phyloP scores from a whole-genome alignment of 208 protist genomes.

The Trypanosoma caninum region DNA sequence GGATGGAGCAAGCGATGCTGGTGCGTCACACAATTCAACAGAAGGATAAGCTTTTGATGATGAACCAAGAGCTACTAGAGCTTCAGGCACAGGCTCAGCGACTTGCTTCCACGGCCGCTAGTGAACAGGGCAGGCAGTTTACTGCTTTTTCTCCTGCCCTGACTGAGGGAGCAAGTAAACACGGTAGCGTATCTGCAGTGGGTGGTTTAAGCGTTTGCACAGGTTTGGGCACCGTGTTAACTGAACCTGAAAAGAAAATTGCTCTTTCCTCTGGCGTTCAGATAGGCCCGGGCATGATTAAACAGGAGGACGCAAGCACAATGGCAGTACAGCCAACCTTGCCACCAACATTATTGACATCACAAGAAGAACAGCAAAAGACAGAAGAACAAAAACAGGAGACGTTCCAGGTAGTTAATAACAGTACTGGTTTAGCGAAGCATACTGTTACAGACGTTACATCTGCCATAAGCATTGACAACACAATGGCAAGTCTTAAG shows the following conservation, averaged over 20 bases:
- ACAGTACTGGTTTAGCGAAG: background rate
- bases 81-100: conserved; percentile 48
- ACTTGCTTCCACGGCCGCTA: background rate
- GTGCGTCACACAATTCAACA: conserved; percentile 64
- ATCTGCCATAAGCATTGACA: conserved; percentile 37
- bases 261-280: conserved; percentile 13
- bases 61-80: conserved; percentile 71
- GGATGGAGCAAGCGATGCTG: conserved; percentile 59
- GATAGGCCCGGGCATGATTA: conserved; percentile 1
- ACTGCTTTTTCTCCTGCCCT: background rate
- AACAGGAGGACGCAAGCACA: conserved; percentile 16
- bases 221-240: too few species aligned
- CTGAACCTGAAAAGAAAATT: background rate
- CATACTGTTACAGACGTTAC: conserved; percentile 1
- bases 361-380: background rate
- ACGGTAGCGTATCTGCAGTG: background rate
- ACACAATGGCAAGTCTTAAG: conserved; percentile 49
- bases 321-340: background rate
- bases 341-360: background rate
- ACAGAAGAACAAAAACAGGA: background rate
- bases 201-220: too few species aligned
- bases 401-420: background rate
- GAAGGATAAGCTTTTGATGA: conserved; percentile 56
- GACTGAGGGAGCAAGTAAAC: background rate
- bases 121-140: background rate